These are phyloP conservation scores for Adansonia digitata DNA, from an alignment of 345 rosid species.

Conservation along the genomic window DNA sequence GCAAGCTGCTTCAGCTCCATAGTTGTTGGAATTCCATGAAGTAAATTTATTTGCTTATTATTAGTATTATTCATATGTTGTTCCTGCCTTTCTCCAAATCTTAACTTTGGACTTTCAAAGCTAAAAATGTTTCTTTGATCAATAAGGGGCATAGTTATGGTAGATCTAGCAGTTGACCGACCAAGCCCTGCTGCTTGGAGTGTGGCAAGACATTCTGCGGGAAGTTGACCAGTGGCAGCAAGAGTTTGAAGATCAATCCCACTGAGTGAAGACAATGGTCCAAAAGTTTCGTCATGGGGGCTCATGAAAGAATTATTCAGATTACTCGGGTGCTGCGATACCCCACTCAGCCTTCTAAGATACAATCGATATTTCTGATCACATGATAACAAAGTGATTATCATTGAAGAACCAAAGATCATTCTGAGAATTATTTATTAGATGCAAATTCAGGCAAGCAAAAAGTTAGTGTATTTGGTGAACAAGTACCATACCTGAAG, in stretches of 20 bases:
- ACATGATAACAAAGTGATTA: background rate
- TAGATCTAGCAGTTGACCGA: slow-evolving; percentile 50
- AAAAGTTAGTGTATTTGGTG: background rate
- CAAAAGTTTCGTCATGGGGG: slow-evolving; percentile 61
- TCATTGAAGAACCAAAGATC: background rate
- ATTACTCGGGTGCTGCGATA: slow-evolving; percentile 57
- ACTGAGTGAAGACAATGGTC: slow-evolving; percentile 49
- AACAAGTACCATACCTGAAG: slow-evolving; percentile 62
- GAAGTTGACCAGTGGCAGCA: slow-evolving; percentile 72
- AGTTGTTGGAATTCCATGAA: slow-evolving; percentile 66
- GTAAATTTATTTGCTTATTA: slow-evolving; percentile 51
- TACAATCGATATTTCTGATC: slow-evolving; percentile 89
- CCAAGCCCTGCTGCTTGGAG: slow-evolving; percentile 81
- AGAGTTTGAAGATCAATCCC: slow-evolving; percentile 71
- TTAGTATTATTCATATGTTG: slow-evolving; percentile 23
- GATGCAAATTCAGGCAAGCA: background rate
- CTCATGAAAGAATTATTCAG: slow-evolving; percentile 49
- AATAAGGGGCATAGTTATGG: slow-evolving; percentile 49
- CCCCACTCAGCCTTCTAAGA: slow-evolving; percentile 90
- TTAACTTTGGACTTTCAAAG: slow-evolving; percentile 63
- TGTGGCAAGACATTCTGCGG: slow-evolving; percentile 75
- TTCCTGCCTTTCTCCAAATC: slow-evolving; percentile 66
- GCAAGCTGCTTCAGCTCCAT: slow-evolving; percentile 62
- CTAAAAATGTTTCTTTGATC: slow-evolving; percentile 78
- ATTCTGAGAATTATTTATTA: background rate